phyloP scores from a whole-genome alignment of 192 early-diverging fungal genomes.

The Funneliformis mosseae region DNA sequence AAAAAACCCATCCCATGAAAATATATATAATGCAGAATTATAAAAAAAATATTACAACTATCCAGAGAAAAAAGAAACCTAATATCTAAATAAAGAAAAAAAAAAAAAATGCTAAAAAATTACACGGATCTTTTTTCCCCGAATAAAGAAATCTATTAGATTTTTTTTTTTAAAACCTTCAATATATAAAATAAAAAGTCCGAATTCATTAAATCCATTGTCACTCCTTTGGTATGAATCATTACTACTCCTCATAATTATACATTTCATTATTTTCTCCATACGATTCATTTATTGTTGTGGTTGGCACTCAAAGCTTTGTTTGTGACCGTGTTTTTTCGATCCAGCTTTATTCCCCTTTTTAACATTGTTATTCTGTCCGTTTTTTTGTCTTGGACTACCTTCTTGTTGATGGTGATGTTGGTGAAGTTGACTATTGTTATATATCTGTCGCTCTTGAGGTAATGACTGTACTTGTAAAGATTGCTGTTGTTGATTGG shows the following conservation, averaged over 20 bases:
- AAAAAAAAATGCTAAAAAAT: not conserved
- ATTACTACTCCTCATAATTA: not conserved
- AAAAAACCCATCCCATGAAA: not conserved
- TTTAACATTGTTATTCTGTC: not conserved
- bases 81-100: not conserved
- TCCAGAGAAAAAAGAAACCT: conserved; percentile 13
- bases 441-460: not conserved
- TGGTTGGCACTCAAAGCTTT: not conserved
- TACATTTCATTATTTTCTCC: not conserved
- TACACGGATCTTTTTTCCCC: not conserved
- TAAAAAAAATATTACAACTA: conserved; percentile 8
- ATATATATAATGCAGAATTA: not conserved
- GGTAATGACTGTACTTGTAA: not conserved
- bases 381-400: not conserved
- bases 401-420: not conserved
- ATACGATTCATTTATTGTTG: not conserved
- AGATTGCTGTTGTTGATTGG: not conserved
- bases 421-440: not conserved
- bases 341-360: not conserved
- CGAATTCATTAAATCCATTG: not conserved
- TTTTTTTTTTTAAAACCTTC: not conserved
- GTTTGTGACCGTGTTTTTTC: not conserved
- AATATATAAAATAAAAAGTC: not conserved
- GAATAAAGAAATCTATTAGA: conserved; percentile 10
- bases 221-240: not conserved